These are phyloP conservation scores for Pyrenochaeta sp. DNA, from an alignment of 2,329 filamentous ascomycete species.

Conservation along the genomic window DNA sequence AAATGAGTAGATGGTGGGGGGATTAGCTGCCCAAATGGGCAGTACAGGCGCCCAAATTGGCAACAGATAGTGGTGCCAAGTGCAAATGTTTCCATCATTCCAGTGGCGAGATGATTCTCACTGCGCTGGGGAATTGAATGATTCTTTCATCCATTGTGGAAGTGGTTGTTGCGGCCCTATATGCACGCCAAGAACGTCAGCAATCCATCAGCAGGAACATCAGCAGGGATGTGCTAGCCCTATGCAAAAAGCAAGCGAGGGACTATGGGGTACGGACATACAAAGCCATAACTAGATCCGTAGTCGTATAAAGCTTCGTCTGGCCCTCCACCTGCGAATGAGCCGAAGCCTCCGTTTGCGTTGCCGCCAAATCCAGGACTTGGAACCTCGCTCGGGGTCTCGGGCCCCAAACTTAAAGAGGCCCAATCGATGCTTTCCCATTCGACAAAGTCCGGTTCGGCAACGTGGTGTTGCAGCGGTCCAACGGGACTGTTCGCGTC, in stretches of 20 bases:
- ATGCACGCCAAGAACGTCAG: conserved; percentile 22
- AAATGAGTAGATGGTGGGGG: too few relatives aligned
- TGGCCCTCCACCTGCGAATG: conserved; percentile 1
- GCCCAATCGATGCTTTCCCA: conserved; percentile 45
- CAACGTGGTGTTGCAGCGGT: conserved; percentile 39
- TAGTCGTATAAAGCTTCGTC: conserved; percentile 22
- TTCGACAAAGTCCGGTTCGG: conserved; percentile 34
- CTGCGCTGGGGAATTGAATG: neutral
- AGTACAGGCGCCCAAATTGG: neutral
- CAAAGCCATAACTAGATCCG: conserved; percentile 26
- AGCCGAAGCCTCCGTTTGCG: neutral
- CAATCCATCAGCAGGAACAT: conserved; percentile 16
- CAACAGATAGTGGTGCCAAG: neutral
- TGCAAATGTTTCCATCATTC: neutral
- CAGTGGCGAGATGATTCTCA: neutral
- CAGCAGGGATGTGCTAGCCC: neutral
- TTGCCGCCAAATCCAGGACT: neutral
- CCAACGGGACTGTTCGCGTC: conserved; percentile 31
- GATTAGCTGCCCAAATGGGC: too few relatives aligned
- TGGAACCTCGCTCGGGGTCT: conserved; percentile 3
- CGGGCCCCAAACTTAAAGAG: conserved; percentile 17
- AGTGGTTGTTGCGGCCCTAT: conserved; percentile 25
- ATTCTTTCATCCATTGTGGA: conserved; percentile 18
- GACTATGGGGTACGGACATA: conserved; percentile 6
- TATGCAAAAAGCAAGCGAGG: neutral